Percentiles rank a stretch among this genome's conserved stretches.
These are phyloP conservation scores for Ceratobasidium sp. DNA, from an alignment of 1,284 basidiomycete species.

Conservation along the genomic window DNA sequence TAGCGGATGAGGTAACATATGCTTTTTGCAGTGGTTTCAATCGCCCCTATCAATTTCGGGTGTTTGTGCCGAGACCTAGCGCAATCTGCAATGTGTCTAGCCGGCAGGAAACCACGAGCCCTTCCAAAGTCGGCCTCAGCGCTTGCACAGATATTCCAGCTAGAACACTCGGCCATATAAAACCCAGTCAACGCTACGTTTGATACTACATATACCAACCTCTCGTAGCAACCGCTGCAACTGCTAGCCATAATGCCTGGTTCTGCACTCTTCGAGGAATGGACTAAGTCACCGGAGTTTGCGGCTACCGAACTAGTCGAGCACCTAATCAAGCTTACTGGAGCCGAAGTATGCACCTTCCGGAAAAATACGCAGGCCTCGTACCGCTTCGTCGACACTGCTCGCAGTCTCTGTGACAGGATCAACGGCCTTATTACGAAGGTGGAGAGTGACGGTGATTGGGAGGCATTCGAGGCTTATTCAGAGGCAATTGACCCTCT, in stretches of 20 bases:
- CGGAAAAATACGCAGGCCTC: conserved; percentile 28
- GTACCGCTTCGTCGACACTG: conserved; percentile 20
- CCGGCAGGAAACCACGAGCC: conserved; percentile 2
- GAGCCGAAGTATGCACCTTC: conserved; percentile 22
- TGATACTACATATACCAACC: too few species aligned
- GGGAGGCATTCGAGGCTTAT: conserved; percentile 12
- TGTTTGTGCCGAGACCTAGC: background rate
- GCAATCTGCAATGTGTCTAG: background rate
- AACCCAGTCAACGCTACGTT: too few species aligned
- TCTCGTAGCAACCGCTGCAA: background rate
- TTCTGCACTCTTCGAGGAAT: background rate
- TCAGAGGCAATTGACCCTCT: conserved; percentile 32
- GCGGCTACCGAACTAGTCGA: conserved; percentile 13
- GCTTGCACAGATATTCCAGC: background rate
- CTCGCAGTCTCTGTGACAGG: conserved; percentile 6
- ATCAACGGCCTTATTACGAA: conserved; percentile 24
- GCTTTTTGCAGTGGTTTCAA: background rate
- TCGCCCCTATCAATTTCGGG: background rate
- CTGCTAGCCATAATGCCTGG: background rate
- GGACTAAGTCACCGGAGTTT: background rate
- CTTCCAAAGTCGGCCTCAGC: background rate
- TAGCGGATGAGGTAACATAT: too few species aligned
- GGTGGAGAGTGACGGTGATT: background rate
- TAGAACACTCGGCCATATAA: too few species aligned
- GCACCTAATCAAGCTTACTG: conserved; percentile 17